Percentiles rank a stretch among this genome's conserved stretches.
Evolutionary conservation across 1,139 yeast species (phyloP).

Genomic region (Blastobotrys capitulatus): DNA sequence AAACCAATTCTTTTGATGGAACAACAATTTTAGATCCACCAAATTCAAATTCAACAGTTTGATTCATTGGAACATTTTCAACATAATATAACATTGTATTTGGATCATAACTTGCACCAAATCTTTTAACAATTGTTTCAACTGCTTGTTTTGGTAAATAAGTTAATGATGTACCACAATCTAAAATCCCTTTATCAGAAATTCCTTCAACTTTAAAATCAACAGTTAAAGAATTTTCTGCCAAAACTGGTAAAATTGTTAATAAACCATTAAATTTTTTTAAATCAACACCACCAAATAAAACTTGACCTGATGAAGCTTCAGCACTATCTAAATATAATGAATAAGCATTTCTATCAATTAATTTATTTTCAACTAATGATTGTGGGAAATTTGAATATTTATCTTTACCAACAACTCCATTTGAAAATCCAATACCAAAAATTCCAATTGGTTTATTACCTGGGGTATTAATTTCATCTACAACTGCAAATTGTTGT

Average conservation of each 20-base stretch:
- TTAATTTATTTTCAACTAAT: conserved; percentile 26
- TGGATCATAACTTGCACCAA: conserved; percentile 20
- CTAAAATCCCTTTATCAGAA: conserved; percentile 31
- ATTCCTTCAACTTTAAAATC: background rate
- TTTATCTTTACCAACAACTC: conserved; percentile 6
- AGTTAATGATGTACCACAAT: conserved; percentile 30
- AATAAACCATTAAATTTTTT: conserved; percentile 47
- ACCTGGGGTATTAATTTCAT: conserved; percentile 8
- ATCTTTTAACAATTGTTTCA: conserved; percentile 20
- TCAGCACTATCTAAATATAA: conserved; percentile 43
- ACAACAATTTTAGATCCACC: conserved; percentile 39
- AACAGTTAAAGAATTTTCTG: background rate
- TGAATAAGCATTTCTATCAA: conserved; percentile 47
- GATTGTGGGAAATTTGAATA: conserved; percentile 21
- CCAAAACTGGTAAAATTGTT: conserved; percentile 23
- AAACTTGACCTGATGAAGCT: conserved; percentile 41
- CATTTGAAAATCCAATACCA: conserved; percentile 11
- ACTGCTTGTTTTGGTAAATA: conserved; percentile 25
- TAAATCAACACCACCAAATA: conserved; percentile 58
- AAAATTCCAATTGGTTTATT: conserved; percentile 8
- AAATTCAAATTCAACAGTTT: conserved; percentile 35
- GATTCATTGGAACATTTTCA: conserved; percentile 7
- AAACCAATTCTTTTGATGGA: conserved; percentile 36
- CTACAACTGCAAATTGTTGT: conserved; percentile 13
- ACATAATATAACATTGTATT: conserved; percentile 10